Percentiles rank a stretch among this genome's conserved stretches.
phyloP scores from a whole-genome alignment of 2,329 filamentous ascomycete genomes.

The Colletotrichum sp. region DNA sequence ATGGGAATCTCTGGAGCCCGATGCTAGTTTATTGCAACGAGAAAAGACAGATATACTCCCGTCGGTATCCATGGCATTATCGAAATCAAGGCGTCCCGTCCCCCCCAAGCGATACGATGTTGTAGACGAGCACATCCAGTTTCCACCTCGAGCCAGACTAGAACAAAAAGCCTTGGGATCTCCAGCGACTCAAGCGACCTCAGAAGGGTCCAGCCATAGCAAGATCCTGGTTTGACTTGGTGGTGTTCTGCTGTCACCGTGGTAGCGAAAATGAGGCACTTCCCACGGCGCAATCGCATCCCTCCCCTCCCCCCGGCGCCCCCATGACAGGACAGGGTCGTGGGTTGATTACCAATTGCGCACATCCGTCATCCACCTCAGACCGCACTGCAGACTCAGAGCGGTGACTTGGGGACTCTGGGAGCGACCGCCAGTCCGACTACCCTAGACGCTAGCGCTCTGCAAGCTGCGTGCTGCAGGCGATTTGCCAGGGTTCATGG shows the following conservation, averaged over 20 bases:
- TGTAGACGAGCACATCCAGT: not conserved
- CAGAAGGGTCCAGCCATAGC: not conserved
- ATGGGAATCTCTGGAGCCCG: slow-evolving; percentile 1
- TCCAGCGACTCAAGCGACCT: not conserved
- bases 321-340: not conserved
- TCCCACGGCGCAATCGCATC: not conserved
- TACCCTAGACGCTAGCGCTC: not conserved
- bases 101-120: not conserved
- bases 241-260: slow-evolving; percentile 5
- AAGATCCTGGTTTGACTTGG: not conserved
- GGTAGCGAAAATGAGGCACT: slow-evolving; percentile 10
- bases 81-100: not conserved
- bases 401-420: not conserved
- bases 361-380: not conserved
- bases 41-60: not conserved
- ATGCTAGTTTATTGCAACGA: not conserved
- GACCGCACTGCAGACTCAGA: not conserved
- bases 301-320: not conserved
- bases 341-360: slow-evolving; percentile 14
- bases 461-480: not conserved
- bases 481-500: not conserved
- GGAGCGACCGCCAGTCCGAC: not conserved
- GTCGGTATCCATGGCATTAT: not conserved
- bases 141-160: not conserved
- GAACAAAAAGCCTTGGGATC: not conserved